Conservation (phyloP, 1,139 yeast species). For the Scheffersomyces segobiensis region DNA sequence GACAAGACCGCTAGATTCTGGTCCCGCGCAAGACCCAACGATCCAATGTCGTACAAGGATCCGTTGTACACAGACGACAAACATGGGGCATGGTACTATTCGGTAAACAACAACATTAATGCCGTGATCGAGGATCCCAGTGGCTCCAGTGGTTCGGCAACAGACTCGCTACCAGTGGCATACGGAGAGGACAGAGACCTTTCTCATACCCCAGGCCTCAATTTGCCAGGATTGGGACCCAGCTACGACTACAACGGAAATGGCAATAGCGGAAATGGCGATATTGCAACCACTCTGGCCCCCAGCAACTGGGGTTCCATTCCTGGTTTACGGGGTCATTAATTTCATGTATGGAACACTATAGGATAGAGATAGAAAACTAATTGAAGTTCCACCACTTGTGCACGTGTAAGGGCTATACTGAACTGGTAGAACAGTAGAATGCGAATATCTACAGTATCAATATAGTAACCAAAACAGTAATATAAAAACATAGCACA, state of each 20-base stretch:
- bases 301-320: conserved; percentile 13
- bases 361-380: neutral
- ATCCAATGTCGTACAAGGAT: conserved; percentile 79
- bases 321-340: conserved; percentile 20
- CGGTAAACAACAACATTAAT: conserved; percentile 64
- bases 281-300: neutral
- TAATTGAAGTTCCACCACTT: neutral
- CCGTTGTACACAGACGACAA: conserved; percentile 75
- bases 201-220: conserved; percentile 7
- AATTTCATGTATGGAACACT: neutral
- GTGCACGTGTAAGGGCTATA: neutral
- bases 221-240: conserved; percentile 28
- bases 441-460: neutral
- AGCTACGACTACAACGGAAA: conserved; percentile 4
- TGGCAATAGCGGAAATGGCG: conserved; percentile 2
- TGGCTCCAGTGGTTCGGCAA: neutral
- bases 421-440: neutral
- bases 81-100: conserved; percentile 72
- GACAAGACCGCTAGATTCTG: conserved; percentile 94
- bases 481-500: too few species aligned
- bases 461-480: neutral
- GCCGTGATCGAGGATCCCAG: conserved; percentile 49
- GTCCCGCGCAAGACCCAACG: conserved; percentile 92
- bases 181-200: neutral
- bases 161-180: neutral